Percentiles rank a stretch among this genome's conserved stretches.
phyloP scores from a whole-genome alignment of 2,329 filamentous ascomycete genomes.

The Fusarium udum region DNA sequence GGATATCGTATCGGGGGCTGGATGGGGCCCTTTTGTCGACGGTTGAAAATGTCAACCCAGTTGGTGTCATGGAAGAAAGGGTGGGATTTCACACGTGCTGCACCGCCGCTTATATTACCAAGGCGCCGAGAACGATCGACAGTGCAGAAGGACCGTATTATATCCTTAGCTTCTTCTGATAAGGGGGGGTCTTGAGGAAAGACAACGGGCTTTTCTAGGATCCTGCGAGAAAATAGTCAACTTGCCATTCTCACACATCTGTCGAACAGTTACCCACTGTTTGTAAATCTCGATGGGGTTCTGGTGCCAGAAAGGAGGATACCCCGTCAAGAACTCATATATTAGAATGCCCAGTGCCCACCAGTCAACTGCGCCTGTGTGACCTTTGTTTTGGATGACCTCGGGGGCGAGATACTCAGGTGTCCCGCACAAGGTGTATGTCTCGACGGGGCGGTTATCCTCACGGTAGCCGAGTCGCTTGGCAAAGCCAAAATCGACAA shows the following conservation, averaged over 20 bases:
- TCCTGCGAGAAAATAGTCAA: slow-evolving; percentile 57
- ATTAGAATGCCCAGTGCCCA: slow-evolving; percentile 87
- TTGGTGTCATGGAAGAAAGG: slow-evolving; percentile 78
- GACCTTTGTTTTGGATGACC: slow-evolving; percentile 84
- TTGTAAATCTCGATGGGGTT: slow-evolving; percentile 90
- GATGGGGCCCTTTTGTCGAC: slow-evolving; percentile 74
- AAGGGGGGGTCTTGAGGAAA: slow-evolving; percentile 75
- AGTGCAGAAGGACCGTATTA: slow-evolving; percentile 80
- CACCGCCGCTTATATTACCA: slow-evolving; percentile 81
- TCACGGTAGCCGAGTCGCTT: slow-evolving; percentile 73
- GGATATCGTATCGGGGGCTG: slow-evolving; percentile 77
- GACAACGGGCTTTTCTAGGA: slow-evolving; percentile 79
- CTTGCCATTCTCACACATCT: neutral
- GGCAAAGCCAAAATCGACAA: slow-evolving; percentile 87
- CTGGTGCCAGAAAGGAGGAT: slow-evolving; percentile 87
- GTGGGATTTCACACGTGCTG: slow-evolving; percentile 76
- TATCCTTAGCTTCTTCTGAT: slow-evolving; percentile 74
- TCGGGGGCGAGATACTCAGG: slow-evolving; percentile 87
- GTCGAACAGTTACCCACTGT: slow-evolving; percentile 59
- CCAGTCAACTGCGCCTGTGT: slow-evolving; percentile 83
- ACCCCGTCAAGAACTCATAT: slow-evolving; percentile 85
- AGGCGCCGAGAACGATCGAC: slow-evolving; percentile 81
- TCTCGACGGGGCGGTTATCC: slow-evolving; percentile 66
- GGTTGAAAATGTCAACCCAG: slow-evolving; percentile 77
- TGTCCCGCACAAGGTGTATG: slow-evolving; percentile 84